A percentile compares a stretch with the other conserved stretches of the same genome.
phyloP scores from a whole-genome alignment of 2,329 filamentous ascomycete genomes.

The Xylaria sp. region DNA sequence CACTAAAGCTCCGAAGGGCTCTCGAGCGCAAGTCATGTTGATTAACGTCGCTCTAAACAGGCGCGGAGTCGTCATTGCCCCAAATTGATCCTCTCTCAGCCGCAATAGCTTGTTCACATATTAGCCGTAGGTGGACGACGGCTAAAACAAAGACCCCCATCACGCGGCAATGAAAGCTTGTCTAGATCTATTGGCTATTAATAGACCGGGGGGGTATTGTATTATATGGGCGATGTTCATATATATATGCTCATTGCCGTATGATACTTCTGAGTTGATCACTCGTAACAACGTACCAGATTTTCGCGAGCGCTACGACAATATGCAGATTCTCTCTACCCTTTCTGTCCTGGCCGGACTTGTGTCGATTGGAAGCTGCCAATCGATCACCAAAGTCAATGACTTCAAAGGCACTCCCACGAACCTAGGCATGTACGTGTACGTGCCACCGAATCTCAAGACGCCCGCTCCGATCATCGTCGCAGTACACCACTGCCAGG shows the following conservation, averaged over 20 bases:
- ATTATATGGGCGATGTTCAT: not conserved
- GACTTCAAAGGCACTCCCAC: constrained; percentile 51
- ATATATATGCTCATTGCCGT: constrained; percentile 27
- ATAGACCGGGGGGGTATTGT: constrained; percentile 17
- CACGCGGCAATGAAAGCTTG: constrained; percentile 34
- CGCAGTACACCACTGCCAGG: constrained; percentile 67
- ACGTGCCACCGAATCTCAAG: constrained; percentile 50
- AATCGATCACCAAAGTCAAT: constrained; percentile 48
- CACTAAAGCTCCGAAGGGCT: constrained; percentile 27
- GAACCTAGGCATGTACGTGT: constrained; percentile 51
- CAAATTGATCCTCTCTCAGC: constrained; percentile 29
- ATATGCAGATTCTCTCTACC: constrained; percentile 35
- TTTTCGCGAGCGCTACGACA: constrained; percentile 21
- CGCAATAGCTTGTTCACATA: constrained; percentile 24
- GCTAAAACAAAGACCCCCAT: constrained; percentile 36
- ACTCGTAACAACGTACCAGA: constrained; percentile 3
- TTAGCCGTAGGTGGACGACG: constrained; percentile 36
- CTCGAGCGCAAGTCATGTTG: constrained; percentile 23
- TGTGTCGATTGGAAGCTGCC: constrained; percentile 44
- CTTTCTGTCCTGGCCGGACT: constrained; percentile 45
- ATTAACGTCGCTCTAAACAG: constrained; percentile 28
- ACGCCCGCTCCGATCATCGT: constrained; percentile 60
- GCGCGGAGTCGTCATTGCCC: constrained; percentile 28
- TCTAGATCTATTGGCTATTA: constrained; percentile 16
- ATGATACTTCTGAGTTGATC: not conserved